Percentiles rank a stretch among this genome's conserved stretches.
phyloP scores from a whole-genome alignment of 2,329 filamentous ascomycete genomes.

The Scytalidium sp. region DNA sequence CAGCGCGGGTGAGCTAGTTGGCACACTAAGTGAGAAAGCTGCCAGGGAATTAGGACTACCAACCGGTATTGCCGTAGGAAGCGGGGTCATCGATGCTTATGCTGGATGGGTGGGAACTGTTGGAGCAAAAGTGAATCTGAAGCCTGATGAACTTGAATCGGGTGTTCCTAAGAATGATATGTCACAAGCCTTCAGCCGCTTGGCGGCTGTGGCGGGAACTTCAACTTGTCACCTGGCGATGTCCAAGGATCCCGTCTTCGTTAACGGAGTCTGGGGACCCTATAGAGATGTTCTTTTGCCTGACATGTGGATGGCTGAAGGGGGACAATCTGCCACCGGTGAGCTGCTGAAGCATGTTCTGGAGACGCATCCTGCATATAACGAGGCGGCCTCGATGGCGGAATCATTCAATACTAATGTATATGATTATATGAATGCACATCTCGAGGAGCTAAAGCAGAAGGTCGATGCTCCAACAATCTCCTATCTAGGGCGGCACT shows the following conservation, averaged over 20 bases:
- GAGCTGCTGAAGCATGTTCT: slow-evolving; percentile 92
- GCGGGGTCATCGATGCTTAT: slow-evolving; percentile 96
- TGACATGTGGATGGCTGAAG: slow-evolving; percentile 94
- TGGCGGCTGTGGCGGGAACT: slow-evolving; percentile 92
- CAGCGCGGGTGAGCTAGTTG: slow-evolving; percentile 89
- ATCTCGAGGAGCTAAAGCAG: slow-evolving; percentile 73
- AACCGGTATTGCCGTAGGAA: slow-evolving; percentile 86
- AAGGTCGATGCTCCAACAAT: slow-evolving; percentile 70
- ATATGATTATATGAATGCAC: slow-evolving; percentile 91
- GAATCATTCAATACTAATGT: slow-evolving; percentile 83
- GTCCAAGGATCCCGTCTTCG: slow-evolving; percentile 90
- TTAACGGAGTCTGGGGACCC: slow-evolving; percentile 93
- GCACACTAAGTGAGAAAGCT: slow-evolving; percentile 78
- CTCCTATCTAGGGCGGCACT: slow-evolving; percentile 83
- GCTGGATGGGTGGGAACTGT: slow-evolving; percentile 99
- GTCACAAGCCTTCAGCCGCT: slow-evolving; percentile 86
- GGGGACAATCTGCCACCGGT: slow-evolving; percentile 93
- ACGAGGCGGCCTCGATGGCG: slow-evolving; percentile 74
- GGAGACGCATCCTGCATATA: slow-evolving; percentile 89
- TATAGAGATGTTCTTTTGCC: slow-evolving; percentile 93
- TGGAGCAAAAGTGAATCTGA: slow-evolving; percentile 87
- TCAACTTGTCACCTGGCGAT: slow-evolving; percentile 97
- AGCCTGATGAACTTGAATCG: slow-evolving; percentile 63
- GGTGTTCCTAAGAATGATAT: slow-evolving; percentile 75
- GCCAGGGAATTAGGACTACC: slow-evolving; percentile 80